These are phyloP conservation scores for Saturnispora mendoncae DNA, from an alignment of 805 yeast species.

Conservation along the genomic window DNA sequence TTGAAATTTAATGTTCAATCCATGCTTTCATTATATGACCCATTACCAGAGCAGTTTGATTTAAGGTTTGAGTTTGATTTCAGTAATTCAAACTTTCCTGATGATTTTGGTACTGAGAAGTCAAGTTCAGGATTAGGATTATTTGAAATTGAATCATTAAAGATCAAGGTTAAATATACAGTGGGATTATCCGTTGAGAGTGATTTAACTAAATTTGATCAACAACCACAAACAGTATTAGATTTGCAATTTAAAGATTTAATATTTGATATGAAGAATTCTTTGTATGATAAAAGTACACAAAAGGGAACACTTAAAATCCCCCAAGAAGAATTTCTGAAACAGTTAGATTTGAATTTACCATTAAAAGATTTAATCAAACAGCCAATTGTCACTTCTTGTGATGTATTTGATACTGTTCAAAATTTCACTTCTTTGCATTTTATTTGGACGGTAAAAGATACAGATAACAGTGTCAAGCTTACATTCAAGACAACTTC, in stretches of 20 bases:
- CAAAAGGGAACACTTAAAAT: neutral
- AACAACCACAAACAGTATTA: neutral
- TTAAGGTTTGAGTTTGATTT: neutral
- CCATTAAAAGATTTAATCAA: neutral
- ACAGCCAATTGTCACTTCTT: neutral
- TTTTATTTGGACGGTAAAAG: neutral
- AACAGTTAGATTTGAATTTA: neutral
- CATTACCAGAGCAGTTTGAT: constrained; percentile 1
- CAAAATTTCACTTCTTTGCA: neutral
- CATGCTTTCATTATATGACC: neutral
- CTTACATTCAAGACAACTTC: neutral
- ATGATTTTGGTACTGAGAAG: neutral
- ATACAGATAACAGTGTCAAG: neutral
- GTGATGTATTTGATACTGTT: neutral
- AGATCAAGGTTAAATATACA: neutral
- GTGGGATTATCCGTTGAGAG: neutral
- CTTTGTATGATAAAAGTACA: neutral
- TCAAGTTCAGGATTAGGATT: constrained; percentile 2
- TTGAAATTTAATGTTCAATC: neutral
- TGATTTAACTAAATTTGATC: neutral
- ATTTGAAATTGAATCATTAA: constrained; percentile 3
- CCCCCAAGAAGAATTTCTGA: neutral
- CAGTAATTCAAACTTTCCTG: neutral
- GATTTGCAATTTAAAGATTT: neutral
- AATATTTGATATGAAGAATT: neutral